phyloP scores from a whole-genome alignment of 768 basidiomycete species.

The Neoboletus magnificus region DNA sequence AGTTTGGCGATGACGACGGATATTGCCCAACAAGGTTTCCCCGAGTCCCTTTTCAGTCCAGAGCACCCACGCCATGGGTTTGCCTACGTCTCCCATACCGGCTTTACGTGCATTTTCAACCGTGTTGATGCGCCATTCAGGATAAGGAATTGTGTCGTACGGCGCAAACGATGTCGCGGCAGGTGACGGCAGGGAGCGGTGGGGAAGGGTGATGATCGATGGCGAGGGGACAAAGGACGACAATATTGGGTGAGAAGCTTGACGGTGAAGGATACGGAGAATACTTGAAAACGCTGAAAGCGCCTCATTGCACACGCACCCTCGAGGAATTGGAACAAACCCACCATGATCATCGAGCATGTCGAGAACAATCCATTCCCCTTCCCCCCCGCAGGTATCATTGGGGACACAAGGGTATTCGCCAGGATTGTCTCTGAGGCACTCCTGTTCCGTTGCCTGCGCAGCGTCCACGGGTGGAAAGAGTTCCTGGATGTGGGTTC shows the following conservation, averaged over 20 bases:
- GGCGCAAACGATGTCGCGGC: constrained; percentile 22
- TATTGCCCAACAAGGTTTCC: constrained; percentile 19
- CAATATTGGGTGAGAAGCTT: constrained; percentile 30
- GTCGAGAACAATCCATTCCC: constrained; percentile 53
- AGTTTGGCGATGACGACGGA: constrained; percentile 20
- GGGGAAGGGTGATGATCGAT: constrained; percentile 60
- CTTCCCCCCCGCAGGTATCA: constrained; percentile 21
- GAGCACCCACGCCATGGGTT: constrained; percentile 49
- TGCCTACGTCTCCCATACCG: constrained; percentile 55
- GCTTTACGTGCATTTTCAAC: constrained; percentile 52
- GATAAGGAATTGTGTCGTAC: constrained; percentile 48
- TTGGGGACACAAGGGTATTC: neutral
- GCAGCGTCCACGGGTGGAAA: neutral
- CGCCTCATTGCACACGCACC: neutral
- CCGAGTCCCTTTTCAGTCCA: constrained; percentile 29
- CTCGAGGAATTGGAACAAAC: neutral
- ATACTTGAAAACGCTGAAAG: constrained; percentile 45
- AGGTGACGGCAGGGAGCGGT: constrained; percentile 8
- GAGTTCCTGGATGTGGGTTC: constrained; percentile 4
- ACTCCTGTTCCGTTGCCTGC: constrained; percentile 2
- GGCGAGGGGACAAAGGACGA: constrained; percentile 43
- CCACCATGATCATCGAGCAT: constrained; percentile 46
- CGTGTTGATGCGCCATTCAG: constrained; percentile 60
- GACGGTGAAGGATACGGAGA: constrained; percentile 52
- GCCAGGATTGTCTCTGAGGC: neutral